phyloP scores from a whole-genome alignment of 495 filamentous ascomycete species.

The Daldinia bambusicola region DNA sequence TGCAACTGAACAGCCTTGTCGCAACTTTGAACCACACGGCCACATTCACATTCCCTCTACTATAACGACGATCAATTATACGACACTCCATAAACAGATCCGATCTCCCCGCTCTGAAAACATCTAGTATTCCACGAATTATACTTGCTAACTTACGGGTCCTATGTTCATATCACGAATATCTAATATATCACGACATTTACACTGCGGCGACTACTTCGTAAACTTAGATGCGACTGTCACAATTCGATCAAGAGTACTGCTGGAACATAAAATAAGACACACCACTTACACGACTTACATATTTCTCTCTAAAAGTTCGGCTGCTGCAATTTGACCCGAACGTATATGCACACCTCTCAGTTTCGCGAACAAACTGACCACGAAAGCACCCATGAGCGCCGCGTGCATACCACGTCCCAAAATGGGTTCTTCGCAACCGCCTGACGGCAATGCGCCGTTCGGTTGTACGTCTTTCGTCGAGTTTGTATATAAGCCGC shows the following conservation, averaged over 20 bases:
- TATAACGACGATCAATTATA: constrained; percentile 38
- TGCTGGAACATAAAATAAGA: constrained; percentile 28
- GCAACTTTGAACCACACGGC: constrained; percentile 23
- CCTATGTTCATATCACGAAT: constrained; percentile 22
- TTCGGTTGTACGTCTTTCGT: constrained; percentile 68
- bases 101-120: constrained; percentile 34
- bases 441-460: constrained; percentile 55
- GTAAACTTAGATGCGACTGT: constrained; percentile 24
- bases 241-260: constrained; percentile 12
- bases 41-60: constrained; percentile 17
- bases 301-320: constrained; percentile 5
- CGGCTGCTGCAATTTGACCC: constrained; percentile 3
- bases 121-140: constrained; percentile 26
- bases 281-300: constrained; percentile 11
- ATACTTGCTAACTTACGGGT: constrained; percentile 16
- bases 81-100: constrained; percentile 24
- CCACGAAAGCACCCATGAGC: constrained; percentile 56
- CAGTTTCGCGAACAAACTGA: constrained; percentile 13
- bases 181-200: constrained; percentile 23
- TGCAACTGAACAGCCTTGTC: constrained; percentile 39
- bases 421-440: constrained; percentile 59
- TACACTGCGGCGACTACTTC: constrained; percentile 9
- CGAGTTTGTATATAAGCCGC: background rate
- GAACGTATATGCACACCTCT: constrained; percentile 11
- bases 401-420: constrained; percentile 55